Base-by-base conservation (phyloP, 176 grass and related monocot species). In the Oryza brachyantha region DNA sequence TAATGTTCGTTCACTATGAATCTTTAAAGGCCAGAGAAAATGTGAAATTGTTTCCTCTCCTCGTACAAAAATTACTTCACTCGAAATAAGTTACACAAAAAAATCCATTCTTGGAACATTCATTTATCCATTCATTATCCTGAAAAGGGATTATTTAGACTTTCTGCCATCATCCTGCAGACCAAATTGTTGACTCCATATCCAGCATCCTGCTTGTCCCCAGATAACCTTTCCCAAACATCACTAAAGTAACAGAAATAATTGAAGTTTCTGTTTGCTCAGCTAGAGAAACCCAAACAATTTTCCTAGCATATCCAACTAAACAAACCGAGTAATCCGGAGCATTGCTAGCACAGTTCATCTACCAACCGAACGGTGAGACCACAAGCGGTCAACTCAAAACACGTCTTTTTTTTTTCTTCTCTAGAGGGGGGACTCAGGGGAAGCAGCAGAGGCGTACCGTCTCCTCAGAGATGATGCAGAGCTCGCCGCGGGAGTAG, bases 381-480 rank as follows among this genome's bases (percentile, higher is more conserved):
- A 39, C 75, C 12, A 52, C 5, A 40, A 28, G 13, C 29, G 5
- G 37, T 38, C 9, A n/a, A n/a, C n/a, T n/a, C n/a, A 24, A 43
- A 32, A 12, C 16, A 72, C 25, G 1, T 27, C 16, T 24, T 34
- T 55, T 21, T 10, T 57, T 28, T 10, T 28, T 36, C 0, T 36
- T 5, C 31, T 32, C 31, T 43, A 43, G 68, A 45, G 41, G 46
- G 46, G 14, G 7, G 46, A 73, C 13, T 66, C 28, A 13, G 38
- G 46, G 46, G 19, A 80, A 45, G 48, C 17, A 63, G 8, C 21
- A 57, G 27, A 45, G 25, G 19, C 52, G 68, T 40, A 80, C 78
- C 36, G 65, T 25, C 89, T 98, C 95, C 25, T 92, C 90, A 65
- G 95, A 98, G 87, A 98, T 94, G 85, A 98, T 94, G 83, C 95